phyloP scores from a whole-genome alignment of 1,284 basidiomycete genomes.

The Austropuccinia psidii region DNA sequence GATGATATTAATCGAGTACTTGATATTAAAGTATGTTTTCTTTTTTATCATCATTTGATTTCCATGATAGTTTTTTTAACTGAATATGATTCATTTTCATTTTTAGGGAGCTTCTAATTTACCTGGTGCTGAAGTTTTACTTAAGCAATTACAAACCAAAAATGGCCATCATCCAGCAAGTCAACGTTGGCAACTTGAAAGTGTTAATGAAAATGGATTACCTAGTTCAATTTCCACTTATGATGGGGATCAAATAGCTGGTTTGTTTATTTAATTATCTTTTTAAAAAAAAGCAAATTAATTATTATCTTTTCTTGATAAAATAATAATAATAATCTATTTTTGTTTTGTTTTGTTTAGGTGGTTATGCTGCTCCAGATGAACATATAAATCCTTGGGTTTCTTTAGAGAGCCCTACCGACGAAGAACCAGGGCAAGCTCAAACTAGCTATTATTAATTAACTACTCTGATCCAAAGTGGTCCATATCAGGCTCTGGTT shows the following conservation, averaged over 20 bases:
- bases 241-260: slow-evolving; percentile 1
- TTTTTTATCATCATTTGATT: not conserved
- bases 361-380: slow-evolving; percentile 13
- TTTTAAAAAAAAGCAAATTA: no score
- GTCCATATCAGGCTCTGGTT: no score
- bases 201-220: slow-evolving; percentile 3
- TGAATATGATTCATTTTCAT: not conserved
- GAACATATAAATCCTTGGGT: slow-evolving; percentile 22
- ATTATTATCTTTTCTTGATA: not conserved
- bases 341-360: not conserved
- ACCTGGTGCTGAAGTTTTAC: slow-evolving; percentile 22
- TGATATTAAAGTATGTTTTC: slow-evolving; percentile 17
- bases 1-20: slow-evolving; percentile 34
- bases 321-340: not conserved
- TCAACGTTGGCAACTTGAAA: slow-evolving; percentile 24
- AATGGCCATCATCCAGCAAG: slow-evolving; percentile 7
- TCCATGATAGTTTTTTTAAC: not conserved
- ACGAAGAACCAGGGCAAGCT: slow-evolving; percentile 12
- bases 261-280: not conserved
- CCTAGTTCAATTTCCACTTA: slow-evolving; percentile 3
- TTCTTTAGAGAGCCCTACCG: not conserved
- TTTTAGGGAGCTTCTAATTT: not conserved
- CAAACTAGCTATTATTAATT: slow-evolving; percentile 6
- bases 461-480: not conserved
- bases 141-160: slow-evolving; percentile 21